phyloP scores from a whole-genome alignment of 139 green algal genomes.

The Tetraselmis chui region DNA sequence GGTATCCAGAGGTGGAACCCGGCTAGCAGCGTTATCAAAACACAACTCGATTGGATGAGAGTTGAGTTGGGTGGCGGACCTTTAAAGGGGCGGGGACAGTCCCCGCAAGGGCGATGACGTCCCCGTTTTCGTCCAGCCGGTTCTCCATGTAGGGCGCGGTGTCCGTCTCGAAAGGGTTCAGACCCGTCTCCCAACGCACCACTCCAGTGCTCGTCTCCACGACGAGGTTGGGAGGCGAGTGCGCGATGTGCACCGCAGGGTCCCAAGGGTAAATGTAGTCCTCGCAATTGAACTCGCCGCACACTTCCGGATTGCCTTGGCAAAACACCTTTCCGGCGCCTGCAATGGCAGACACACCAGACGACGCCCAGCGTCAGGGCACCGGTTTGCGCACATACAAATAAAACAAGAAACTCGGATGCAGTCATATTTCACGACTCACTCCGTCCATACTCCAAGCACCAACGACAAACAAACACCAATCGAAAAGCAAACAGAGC shows the following conservation, averaged over 20 bases:
- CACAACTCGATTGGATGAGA: too few relatives aligned
- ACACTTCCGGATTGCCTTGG: neutral
- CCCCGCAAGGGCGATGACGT: neutral
- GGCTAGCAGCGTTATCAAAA: too few relatives aligned
- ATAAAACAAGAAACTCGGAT: too few relatives aligned
- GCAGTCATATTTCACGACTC: too few relatives aligned
- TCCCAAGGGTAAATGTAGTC: conserved; percentile 20
- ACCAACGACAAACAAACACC: too few relatives aligned
- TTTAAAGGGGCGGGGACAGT: neutral
- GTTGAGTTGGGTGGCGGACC: neutral
- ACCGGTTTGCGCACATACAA: too few relatives aligned
- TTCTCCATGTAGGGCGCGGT: conserved; percentile 2
- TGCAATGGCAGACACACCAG: neutral
- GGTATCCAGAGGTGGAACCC: too few relatives aligned
- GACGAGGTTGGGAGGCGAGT: conserved; percentile 5
- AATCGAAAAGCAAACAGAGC: too few relatives aligned
- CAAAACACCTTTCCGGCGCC: neutral
- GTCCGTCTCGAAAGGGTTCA: conserved; percentile 11
- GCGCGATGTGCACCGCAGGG: conserved; percentile 13
- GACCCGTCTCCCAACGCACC: conserved; percentile 13
- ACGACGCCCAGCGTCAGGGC: neutral
- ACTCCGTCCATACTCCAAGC: too few relatives aligned
- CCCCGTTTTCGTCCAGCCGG: neutral
- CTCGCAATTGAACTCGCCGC: conserved; percentile 19
- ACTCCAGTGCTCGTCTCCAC: conserved; percentile 4